These are phyloP conservation scores for Epichloe coenophiala DNA, from an alignment of 2,329 filamentous ascomycete species.

Conservation along the genomic window DNA sequence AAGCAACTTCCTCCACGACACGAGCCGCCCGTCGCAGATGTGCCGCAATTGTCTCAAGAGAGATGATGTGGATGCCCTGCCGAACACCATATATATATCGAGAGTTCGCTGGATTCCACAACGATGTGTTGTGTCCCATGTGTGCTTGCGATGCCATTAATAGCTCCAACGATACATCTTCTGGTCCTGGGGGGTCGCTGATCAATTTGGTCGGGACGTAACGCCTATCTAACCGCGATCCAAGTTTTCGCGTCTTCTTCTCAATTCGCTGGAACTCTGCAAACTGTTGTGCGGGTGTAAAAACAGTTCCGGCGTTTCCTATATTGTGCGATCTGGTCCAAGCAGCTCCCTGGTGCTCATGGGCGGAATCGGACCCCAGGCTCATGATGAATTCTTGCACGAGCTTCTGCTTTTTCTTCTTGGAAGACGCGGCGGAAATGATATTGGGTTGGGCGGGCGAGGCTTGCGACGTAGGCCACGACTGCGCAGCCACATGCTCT, in stretches of 20 bases:
- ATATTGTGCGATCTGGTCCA: constrained; percentile 21
- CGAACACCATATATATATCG: constrained; percentile 88
- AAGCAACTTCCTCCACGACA: constrained; percentile 76
- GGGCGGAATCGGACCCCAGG: constrained; percentile 21
- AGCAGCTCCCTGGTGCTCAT: constrained; percentile 18
- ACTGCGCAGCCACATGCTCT: constrained; percentile 4
- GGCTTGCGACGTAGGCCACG: constrained; percentile 13
- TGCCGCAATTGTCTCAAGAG: constrained; percentile 74
- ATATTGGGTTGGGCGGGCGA: constrained; percentile 10
- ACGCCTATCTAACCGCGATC: constrained; percentile 34
- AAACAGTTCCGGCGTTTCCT: constrained; percentile 20
- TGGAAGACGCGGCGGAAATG: constrained; percentile 9
- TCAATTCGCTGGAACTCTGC: constrained; percentile 24
- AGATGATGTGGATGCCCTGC: constrained; percentile 84
- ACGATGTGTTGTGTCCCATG: constrained; percentile 77
- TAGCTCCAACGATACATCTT: constrained; percentile 79
- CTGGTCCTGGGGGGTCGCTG: constrained; percentile 53
- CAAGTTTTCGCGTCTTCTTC: constrained; percentile 31
- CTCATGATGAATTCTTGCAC: constrained; percentile 20
- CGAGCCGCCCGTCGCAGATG: constrained; percentile 88
- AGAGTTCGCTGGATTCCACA: constrained; percentile 91
- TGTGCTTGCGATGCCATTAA: constrained; percentile 79
- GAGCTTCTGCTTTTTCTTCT: constrained; percentile 22
- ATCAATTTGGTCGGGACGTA: constrained; percentile 57
- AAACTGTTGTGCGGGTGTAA: constrained; percentile 26